Evolutionary conservation across 2,329 filamentous ascomycete genomes (phyloP).

Genomic region (Volutella citrinella): DNA sequence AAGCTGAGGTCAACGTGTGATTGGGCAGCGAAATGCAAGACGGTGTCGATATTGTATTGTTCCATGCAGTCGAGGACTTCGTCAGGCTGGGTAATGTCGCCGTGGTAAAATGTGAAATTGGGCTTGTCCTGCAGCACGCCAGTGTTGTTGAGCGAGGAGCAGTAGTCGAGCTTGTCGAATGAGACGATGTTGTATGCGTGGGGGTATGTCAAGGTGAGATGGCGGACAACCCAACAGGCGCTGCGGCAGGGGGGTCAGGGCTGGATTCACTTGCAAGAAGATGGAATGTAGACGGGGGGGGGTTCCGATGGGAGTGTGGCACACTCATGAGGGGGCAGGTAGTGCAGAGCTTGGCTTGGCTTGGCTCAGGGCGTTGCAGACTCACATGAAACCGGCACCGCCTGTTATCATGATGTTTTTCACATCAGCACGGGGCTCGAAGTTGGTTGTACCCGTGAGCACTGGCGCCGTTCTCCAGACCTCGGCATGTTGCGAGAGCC

Average conservation of each 20-base stretch:
- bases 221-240: slow-evolving; percentile 79
- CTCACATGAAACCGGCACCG: slow-evolving; percentile 82
- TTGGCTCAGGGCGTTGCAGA: too few species aligned
- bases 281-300: too few species aligned
- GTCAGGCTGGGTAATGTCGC: slow-evolving; percentile 69
- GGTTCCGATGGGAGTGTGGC: too few species aligned
- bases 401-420: slow-evolving; percentile 83
- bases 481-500: slow-evolving; percentile 57
- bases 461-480: slow-evolving; percentile 71
- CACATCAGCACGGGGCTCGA: slow-evolving; percentile 64
- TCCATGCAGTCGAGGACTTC: slow-evolving; percentile 71
- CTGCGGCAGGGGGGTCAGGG: slow-evolving; percentile 46
- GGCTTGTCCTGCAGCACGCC: slow-evolving; percentile 61
- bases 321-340: slow-evolving; percentile 11
- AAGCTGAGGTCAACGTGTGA: slow-evolving; percentile 82
- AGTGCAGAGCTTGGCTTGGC: slow-evolving; percentile 10
- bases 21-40: slow-evolving; percentile 84
- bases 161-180: slow-evolving; percentile 84
- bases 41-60: slow-evolving; percentile 70
- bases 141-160: slow-evolving; percentile 77
- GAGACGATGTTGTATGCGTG: slow-evolving; percentile 74
- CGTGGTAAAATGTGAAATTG: slow-evolving; percentile 78
- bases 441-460: slow-evolving; percentile 66
- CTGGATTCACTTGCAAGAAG: too few species aligned
- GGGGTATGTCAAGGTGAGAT: slow-evolving; percentile 71